These are phyloP conservation scores for Powellomyces hirtus DNA, from an alignment of 192 early-diverging fungal species.

Conservation along the genomic window DNA sequence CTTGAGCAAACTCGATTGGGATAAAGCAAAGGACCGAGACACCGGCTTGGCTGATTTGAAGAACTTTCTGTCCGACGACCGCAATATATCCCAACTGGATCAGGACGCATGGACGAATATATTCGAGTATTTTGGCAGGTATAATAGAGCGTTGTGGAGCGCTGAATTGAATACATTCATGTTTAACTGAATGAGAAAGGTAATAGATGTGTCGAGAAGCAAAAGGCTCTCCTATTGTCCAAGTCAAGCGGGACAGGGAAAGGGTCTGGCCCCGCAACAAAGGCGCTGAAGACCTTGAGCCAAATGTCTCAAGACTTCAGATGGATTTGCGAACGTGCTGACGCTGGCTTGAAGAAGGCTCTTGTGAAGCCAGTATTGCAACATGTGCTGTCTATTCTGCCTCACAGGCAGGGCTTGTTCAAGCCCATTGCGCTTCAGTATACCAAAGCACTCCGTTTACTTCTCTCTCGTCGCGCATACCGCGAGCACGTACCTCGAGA, in stretches of 20 bases:
- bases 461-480: conserved; percentile 10
- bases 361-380: conserved; percentile 6
- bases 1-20: too few species aligned
- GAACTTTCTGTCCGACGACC: conserved; percentile 7
- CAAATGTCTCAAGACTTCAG: conserved; percentile 8
- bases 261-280: too few species aligned
- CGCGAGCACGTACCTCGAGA: conserved; percentile 6
- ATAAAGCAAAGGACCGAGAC: conserved; percentile 11
- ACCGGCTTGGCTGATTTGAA: conserved; percentile 1
- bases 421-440: conserved; percentile 17
- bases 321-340: conserved; percentile 11
- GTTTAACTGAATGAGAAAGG: neutral
- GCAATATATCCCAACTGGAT: neutral
- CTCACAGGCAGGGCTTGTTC: conserved; percentile 17
- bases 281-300: neutral
- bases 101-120: neutral
- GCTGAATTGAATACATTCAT: neutral
- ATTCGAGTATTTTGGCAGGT: too few species aligned
- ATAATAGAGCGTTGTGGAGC: conserved; percentile 10
- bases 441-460: neutral
- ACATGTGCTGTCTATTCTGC: conserved; percentile 21
- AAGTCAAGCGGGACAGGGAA: neutral
- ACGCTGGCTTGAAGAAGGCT: neutral
- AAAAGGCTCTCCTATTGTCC: neutral
- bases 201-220: conserved; percentile 16